phyloP scores from a whole-genome alignment of 2,329 filamentous ascomycete species.

The Fusarium pseudoanthophilum region DNA sequence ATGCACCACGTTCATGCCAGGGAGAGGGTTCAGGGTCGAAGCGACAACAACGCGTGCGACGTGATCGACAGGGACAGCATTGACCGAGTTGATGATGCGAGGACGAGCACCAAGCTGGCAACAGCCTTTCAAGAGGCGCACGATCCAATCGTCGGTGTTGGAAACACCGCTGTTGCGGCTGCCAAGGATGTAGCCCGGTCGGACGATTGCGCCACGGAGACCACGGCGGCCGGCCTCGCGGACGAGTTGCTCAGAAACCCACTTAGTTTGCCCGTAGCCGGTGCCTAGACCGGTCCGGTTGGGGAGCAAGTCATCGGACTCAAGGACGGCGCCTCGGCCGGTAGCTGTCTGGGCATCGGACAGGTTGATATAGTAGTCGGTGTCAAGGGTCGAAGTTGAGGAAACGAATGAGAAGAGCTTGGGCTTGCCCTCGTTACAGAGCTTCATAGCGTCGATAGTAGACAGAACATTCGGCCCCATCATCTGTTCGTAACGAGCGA shows the following conservation, averaged over 20 bases:
- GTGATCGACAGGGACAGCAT: background rate
- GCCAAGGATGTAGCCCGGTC: constrained; percentile 1
- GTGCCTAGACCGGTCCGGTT: background rate
- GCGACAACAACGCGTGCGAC: constrained; percentile 1
- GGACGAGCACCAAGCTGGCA: background rate
- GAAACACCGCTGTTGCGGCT: background rate
- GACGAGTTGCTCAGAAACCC: constrained; percentile 3
- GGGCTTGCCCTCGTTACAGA: background rate
- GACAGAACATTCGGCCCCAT: background rate
- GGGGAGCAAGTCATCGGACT: background rate
- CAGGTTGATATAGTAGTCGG: constrained; percentile 1
- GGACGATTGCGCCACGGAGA: background rate
- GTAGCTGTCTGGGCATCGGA: background rate
- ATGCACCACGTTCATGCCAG: background rate
- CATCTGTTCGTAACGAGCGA: background rate
- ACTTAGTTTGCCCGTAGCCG: constrained; percentile 1
- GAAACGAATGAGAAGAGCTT: constrained; percentile 1
- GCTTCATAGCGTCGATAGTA: background rate
- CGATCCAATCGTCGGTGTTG: background rate
- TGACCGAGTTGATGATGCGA: background rate
- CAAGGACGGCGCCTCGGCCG: background rate
- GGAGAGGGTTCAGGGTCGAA: background rate
- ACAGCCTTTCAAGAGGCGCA: background rate
- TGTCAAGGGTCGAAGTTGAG: background rate
- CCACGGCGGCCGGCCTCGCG: background rate